Conservation (phyloP, 1,139 yeast species). For the Zygoascus meyerae region DNA sequence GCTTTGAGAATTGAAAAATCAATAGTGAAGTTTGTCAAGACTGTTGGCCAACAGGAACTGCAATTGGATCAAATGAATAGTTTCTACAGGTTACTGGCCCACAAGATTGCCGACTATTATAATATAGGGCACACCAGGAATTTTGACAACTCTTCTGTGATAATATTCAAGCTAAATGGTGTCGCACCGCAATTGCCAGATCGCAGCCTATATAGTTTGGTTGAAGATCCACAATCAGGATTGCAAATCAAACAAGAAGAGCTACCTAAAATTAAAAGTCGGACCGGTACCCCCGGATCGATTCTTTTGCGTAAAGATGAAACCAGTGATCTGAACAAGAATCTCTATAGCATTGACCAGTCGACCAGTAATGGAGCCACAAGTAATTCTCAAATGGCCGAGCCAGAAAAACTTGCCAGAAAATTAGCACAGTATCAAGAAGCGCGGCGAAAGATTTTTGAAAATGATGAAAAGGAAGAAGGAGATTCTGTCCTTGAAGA, state of each 20-base stretch:
- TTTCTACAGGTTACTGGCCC: slow-evolving; percentile 58
- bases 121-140: slow-evolving; percentile 48
- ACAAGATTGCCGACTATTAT: slow-evolving; percentile 65
- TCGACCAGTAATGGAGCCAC: not conserved
- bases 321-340: not conserved
- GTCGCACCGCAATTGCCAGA: not conserved
- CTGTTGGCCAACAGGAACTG: slow-evolving; percentile 39
- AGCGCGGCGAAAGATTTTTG: slow-evolving; percentile 44
- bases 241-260: not conserved
- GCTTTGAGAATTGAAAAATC: slow-evolving; percentile 49
- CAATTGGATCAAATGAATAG: slow-evolving; percentile 54
- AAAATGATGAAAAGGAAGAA: slow-evolving; percentile 31
- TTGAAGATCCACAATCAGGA: not conserved
- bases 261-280: too few species aligned
- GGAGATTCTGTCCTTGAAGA: slow-evolving; percentile 12
- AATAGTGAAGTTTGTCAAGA: slow-evolving; percentile 34
- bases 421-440: slow-evolving; percentile 35
- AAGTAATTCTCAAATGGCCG: not conserved
- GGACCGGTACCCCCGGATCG: slow-evolving; percentile 1
- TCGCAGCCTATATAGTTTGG: not conserved
- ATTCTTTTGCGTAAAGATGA: not conserved
- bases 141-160: slow-evolving; percentile 44
- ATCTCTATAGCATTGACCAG: not conserved
- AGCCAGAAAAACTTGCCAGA: slow-evolving; percentile 4
- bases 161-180: slow-evolving; percentile 28